Conservation (phyloP, 331 rosid species). For the Rhamnella rubrinervis region DNA sequence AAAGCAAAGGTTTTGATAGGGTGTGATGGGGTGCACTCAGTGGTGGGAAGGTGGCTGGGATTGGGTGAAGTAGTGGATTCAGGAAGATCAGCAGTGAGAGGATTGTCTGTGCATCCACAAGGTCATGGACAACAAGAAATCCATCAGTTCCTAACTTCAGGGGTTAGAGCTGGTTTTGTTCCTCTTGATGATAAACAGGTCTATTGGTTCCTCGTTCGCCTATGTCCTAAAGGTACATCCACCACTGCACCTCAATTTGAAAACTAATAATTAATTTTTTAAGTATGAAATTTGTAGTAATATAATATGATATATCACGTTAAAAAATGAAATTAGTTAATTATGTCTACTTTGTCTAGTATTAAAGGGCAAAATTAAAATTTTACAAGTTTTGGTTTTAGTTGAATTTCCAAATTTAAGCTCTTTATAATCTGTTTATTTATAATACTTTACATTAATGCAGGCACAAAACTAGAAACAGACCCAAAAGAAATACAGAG, state of each 20-base stretch:
- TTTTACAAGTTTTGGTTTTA: too few species aligned
- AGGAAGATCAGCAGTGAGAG: not conserved
- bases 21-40: not conserved
- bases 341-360: too few species aligned
- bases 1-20: not conserved
- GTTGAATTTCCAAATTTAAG: too few species aligned
- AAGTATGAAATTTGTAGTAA: too few species aligned
- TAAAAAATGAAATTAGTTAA: too few species aligned
- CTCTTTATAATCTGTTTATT: not conserved
- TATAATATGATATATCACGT: too few species aligned
- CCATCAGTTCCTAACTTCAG: not conserved
- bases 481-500: conserved; percentile 11
- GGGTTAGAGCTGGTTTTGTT: not conserved
- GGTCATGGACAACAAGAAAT: not conserved
- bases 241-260: not conserved
- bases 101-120: not conserved
- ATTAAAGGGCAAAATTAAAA: too few species aligned
- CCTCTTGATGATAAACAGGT: not conserved
- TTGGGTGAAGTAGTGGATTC: not conserved
- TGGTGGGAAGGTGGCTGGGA: conserved; percentile 3
- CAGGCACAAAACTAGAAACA: conserved; percentile 1
- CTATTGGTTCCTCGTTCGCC: not conserved
- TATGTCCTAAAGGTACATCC: not conserved
- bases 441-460: not conserved
- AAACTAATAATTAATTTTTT: too few species aligned